Percentiles rank a stretch among this genome's conserved stretches.
Conservation (phyloP, 225 moss, liverwort and hornwort genomes). For the Physcomitrellopsis africana region DNA sequence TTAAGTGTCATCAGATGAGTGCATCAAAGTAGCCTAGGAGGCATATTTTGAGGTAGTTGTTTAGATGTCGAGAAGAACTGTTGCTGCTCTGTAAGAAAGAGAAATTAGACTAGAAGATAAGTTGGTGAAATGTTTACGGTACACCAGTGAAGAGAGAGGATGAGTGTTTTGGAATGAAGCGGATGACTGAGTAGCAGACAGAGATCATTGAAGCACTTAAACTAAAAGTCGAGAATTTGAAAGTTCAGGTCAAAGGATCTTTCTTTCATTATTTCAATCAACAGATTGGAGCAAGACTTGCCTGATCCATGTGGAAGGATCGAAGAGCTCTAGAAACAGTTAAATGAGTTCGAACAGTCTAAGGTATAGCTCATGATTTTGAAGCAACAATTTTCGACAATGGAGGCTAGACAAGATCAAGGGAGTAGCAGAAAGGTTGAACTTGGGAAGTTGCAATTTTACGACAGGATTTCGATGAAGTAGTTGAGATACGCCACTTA, state of each 20-base stretch:
- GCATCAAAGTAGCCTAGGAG: conserved; percentile 48
- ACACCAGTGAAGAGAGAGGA: conserved; percentile 49
- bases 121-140: conserved; percentile 62
- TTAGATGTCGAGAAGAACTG: conserved; percentile 36
- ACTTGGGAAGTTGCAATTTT: no score
- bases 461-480: no score
- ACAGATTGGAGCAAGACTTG: conserved; percentile 45
- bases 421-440: no score
- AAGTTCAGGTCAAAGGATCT: conserved; percentile 33
- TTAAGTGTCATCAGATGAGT: conserved; percentile 8
- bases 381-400: no score
- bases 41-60: no score
- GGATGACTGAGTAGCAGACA: conserved; percentile 46
- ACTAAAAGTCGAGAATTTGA: conserved; percentile 36
- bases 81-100: conserved; percentile 53
- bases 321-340: conserved; percentile 54
- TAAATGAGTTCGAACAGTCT: conserved; percentile 59
- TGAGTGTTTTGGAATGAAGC: conserved; percentile 55
- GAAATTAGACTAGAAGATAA: conserved; percentile 60
- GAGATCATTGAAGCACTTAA: conserved; percentile 14
- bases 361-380: conserved; percentile 63
- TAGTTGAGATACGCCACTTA: no score
- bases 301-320: conserved; percentile 45
- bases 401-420: no score
- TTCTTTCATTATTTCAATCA: background rate